Conservation (phyloP, 495 filamentous ascomycete genomes). For the Viridothelium virens region DNA sequence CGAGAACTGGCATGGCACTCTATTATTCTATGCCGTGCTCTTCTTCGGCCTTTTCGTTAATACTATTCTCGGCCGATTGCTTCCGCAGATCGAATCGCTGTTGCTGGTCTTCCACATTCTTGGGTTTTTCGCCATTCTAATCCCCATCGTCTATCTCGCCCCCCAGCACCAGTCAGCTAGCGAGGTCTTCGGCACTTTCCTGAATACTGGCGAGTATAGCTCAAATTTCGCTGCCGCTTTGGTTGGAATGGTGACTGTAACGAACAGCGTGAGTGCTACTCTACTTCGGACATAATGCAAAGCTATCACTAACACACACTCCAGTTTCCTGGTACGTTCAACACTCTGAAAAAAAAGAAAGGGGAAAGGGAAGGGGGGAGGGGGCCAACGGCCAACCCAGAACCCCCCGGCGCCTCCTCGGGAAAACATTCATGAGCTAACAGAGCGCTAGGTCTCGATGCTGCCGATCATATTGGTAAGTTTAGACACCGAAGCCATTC, state of each 20-base stretch:
- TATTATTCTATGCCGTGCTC: slow-evolving; percentile 41
- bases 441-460: slow-evolving; percentile 15
- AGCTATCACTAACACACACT: too few relatives aligned
- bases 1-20: slow-evolving; percentile 43
- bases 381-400: too few relatives aligned
- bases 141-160: slow-evolving; percentile 43
- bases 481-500: background rate
- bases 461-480: slow-evolving; percentile 16
- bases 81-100: slow-evolving; percentile 42
- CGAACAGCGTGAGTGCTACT: background rate
- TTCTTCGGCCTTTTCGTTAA: slow-evolving; percentile 41
- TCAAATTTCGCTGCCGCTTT: too few relatives aligned
- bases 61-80: slow-evolving; percentile 35
- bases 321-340: too few relatives aligned
- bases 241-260: too few relatives aligned
- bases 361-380: too few relatives aligned
- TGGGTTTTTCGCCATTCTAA: slow-evolving; percentile 31
- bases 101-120: slow-evolving; percentile 41
- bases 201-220: slow-evolving; percentile 10
- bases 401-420: too few relatives aligned
- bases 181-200: slow-evolving; percentile 22
- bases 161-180: slow-evolving; percentile 31
- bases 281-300: background rate
- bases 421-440: too few relatives aligned
- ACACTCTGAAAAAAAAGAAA: too few relatives aligned